Evolutionary conservation across 176 grass and related monocot species (phyloP).

Genomic region (Themeda triandra): DNA sequence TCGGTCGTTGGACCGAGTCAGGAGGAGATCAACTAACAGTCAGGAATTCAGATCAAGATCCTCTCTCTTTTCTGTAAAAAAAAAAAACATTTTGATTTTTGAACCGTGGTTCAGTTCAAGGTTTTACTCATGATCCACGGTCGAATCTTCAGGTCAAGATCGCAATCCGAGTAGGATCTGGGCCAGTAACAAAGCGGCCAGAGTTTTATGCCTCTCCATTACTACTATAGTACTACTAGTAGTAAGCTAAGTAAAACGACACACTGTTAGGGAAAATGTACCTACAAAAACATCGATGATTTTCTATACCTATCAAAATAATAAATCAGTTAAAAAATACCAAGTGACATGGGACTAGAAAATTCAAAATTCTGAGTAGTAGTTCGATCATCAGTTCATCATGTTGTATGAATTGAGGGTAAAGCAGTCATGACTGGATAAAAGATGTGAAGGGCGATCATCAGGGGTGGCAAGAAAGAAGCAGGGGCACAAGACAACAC

Average conservation of each 20-base stretch:
- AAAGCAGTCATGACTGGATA: not conserved
- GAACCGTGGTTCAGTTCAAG: not conserved
- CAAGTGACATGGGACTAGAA: not conserved
- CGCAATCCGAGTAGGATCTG: not conserved
- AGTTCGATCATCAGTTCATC: not conserved
- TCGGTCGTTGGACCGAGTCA: no score
- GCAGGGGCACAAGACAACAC: not conserved
- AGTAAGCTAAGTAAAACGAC: not conserved
- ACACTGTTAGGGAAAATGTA: not conserved
- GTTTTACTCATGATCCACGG: not conserved
- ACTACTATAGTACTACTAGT: no score
- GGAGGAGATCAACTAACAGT: no score
- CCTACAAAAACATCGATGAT: not conserved
- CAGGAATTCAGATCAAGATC: not conserved
- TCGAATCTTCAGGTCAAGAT: slow-evolving; percentile 6
- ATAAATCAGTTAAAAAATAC: not conserved
- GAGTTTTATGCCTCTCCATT: not conserved
- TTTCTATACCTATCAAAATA: no score
- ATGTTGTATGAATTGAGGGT: not conserved
- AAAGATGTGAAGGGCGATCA: not conserved
- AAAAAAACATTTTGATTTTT: no score
- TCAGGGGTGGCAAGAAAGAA: not conserved
- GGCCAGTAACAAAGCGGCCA: not conserved
- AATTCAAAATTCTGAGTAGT: not conserved
- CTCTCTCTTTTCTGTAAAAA: not conserved